Base-by-base conservation (phyloP, 2,329 filamentous ascomycete species). In the Bretziella fagacearum region DNA sequence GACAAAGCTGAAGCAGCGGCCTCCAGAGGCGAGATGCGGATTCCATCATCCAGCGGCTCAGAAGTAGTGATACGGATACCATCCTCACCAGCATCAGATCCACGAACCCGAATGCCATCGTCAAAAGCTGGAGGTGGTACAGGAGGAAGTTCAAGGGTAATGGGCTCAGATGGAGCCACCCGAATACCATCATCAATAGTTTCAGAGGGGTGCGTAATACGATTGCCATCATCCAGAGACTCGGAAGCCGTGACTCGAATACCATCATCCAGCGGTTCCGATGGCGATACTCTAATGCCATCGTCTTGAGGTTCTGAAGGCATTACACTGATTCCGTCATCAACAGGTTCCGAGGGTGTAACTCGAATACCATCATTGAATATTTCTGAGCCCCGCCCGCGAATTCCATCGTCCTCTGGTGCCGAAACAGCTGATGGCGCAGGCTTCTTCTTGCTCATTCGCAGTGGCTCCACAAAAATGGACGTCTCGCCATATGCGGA, bases 241-340 rank as follows among this genome's bases (percentile, higher is more conserved):
- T 50, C 40, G n/a, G 30, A 44, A 3, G 37, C 36, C 13, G 44
- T 30, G 11, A 50, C 52, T 10, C 59, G 53, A 26, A 59, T 58
- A 1, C 58, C 56, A 50, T 62, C 59, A 20, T 58, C 56, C 2
- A 11, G 22, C 3, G 47, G 47, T 17, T 45, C 47, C 4, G 35
- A 49, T 2, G 47, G 42, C 4, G 42, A 41, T 6, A 49, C 42
- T 36, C 47, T 36, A 13, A 46, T 35, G 59, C 58, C 17, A 57
- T 55, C 8, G 51, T 41, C 45, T 54, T 58, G 20, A 27, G 30
- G 10, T 25, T 49, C 47, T 33, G 47, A 44, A 2, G 69, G 63
- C 8, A 54, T 63, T n/a, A 71, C 62, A 17, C 68, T 61, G 30
- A 68, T 68, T 2, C 66, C 66, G 49, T 67, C 63, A 48, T 65